Base-by-base conservation (phyloP, 1,284 basidiomycete genomes). In the Melanopsichium pennsylvanicum region DNA sequence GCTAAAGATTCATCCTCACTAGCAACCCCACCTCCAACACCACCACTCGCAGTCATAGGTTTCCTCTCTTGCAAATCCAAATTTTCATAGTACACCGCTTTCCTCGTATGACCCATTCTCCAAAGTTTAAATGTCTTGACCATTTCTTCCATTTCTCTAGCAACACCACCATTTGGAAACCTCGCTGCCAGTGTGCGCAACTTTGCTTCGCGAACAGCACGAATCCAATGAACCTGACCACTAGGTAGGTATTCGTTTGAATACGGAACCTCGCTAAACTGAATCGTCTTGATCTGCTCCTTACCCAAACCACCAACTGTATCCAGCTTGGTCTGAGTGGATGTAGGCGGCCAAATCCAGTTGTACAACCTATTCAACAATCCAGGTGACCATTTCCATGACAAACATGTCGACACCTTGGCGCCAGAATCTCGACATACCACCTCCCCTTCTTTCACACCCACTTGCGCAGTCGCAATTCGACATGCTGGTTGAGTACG, bases 61-160 rank as follows among this genome's bases (percentile, higher is more conserved):
- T 61, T 68, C n/a, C 64, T 45, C 19, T 68, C 64, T 5, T 52
- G 58, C 38, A 68, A 33, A n/a, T 68, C 11, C 3, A 68, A 48
- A 35, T 68, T 54, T 26, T 68, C 64, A 26, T 68, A 68, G 38
- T 68, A 68, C 8, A 68, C 54, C 8, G 64, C 64, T 33, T 68
- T 68, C n/a, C 64, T 43, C 37, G 64, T 68, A 23, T 68, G 64
- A 1, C 64, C 64, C 64, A 68, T 68, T 21, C 64, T 33, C 64
- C 64, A 68, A 16, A 68, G 58, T 42, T 57, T 61, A 38, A 68
- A 68, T 15, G 58, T 68, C 25, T 61, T 61, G 35, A 61, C 44
- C 64, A 68, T 68, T 39, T 68, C 58, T 23, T 52, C 38, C 48
- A 68, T 57, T 54, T 68, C 64, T 18, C 7, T 21, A 10, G 45